Percentiles rank a stretch among this genome's conserved stretches.
Evolutionary conservation across 192 early-diverging fungal species (phyloP).

Genomic region (Mortierella antarctica): DNA sequence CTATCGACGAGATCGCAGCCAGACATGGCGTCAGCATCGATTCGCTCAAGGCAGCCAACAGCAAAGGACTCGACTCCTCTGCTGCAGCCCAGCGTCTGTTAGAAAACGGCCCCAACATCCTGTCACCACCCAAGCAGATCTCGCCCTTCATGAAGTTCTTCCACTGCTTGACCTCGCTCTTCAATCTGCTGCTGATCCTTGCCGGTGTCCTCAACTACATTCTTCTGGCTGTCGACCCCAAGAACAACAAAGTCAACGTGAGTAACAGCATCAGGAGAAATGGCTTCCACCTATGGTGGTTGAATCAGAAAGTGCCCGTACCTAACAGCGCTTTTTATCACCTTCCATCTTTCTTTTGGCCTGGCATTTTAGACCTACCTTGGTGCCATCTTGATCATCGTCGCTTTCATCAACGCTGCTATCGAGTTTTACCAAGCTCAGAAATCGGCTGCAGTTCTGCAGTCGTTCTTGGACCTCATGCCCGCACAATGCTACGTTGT

Average conservation of each 20-base stretch:
- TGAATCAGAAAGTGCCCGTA: not conserved
- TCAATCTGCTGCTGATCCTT: constrained; percentile 90
- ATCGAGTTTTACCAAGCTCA: constrained; percentile 95
- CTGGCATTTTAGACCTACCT: constrained; percentile 75
- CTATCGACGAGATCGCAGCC: constrained; percentile 55
- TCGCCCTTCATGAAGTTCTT: constrained; percentile 82
- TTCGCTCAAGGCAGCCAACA: constrained; percentile 70
- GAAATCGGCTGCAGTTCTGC: constrained; percentile 89
- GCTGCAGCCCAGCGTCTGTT: constrained; percentile 74
- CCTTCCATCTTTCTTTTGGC: not conserved
- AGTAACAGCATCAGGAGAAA: constrained; percentile 13
- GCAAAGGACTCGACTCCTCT: constrained; percentile 71
- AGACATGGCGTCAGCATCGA: constrained; percentile 61
- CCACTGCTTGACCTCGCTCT: constrained; percentile 78
- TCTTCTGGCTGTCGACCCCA: constrained; percentile 80
- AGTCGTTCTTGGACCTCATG: constrained; percentile 93
- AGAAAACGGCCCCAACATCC: constrained; percentile 83
- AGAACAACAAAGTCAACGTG: constrained; percentile 83
- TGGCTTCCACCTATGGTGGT: not conserved
- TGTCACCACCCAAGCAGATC: constrained; percentile 88
- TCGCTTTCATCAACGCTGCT: constrained; percentile 90
- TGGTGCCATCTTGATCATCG: constrained; percentile 87
- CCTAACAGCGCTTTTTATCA: not conserved
- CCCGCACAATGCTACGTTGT: constrained; percentile 84
- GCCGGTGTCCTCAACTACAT: constrained; percentile 87